phyloP scores from a whole-genome alignment of 495 filamentous ascomycete genomes.

The Ascodesmis nigricans region DNA sequence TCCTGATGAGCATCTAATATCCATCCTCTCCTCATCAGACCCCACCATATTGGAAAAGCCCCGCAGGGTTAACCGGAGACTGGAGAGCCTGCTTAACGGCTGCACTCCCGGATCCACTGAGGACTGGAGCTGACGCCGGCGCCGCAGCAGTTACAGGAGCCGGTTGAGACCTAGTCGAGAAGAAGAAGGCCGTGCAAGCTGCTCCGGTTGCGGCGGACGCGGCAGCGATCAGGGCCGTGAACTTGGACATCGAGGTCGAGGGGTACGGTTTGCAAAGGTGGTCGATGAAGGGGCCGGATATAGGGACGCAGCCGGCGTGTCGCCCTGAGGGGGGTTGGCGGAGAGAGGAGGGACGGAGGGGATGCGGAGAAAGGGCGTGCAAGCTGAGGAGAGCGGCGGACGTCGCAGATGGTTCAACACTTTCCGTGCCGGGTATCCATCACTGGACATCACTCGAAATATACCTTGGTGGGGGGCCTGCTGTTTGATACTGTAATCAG shows the following conservation, averaged over 20 bases:
- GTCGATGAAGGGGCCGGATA: too few species aligned
- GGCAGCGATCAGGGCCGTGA: constrained; percentile 71
- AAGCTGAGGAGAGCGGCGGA: too few species aligned
- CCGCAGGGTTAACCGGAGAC: constrained; percentile 49
- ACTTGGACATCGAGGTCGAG: constrained; percentile 58
- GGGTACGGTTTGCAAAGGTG: too few species aligned
- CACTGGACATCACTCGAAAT: too few species aligned
- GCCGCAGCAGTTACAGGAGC: neutral
- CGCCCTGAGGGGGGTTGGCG: too few species aligned
- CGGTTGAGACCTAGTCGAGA: constrained; percentile 22
- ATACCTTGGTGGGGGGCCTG: too few species aligned
- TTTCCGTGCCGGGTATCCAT: too few species aligned
- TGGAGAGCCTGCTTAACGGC: neutral
- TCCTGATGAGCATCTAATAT: neutral
- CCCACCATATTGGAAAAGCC: constrained; percentile 67
- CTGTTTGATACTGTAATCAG: too few species aligned
- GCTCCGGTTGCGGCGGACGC: constrained; percentile 77
- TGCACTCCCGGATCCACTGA: constrained; percentile 10
- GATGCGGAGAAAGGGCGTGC: too few species aligned
- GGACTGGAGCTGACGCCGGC: constrained; percentile 15
- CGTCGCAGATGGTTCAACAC: too few species aligned
- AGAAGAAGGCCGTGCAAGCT: constrained; percentile 58
- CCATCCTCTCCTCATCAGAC: neutral
- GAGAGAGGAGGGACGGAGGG: too few species aligned
- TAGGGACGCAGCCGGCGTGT: too few species aligned